Base-by-base conservation (phyloP, 2,329 filamentous ascomycete species). In the Botryotinia convoluta region DNA sequence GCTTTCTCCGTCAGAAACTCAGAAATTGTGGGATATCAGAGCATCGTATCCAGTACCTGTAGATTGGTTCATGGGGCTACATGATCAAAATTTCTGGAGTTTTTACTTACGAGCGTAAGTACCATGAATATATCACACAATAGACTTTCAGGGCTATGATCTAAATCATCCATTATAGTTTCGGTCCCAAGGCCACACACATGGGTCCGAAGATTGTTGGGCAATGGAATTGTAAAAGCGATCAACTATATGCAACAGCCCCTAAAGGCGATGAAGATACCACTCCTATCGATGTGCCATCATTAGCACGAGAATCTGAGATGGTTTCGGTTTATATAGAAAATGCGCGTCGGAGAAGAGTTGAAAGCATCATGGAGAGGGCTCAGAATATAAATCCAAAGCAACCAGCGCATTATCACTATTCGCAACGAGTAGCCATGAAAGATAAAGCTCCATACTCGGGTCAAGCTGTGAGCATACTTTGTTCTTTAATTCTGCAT, bases 201-300 rank as follows among this genome's bases (percentile, higher is more conserved):
- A 67, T 51, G 32, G 44, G 63, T n/a, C 63, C 63, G 9, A 67
- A 67, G 44, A 51, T 67, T 29, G 8, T 51, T 37, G 63, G 63
- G 2, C 8, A n/a, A n/a, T 51, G 44, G 63, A 18, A 67, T 20
- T 4, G 4, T 16, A 26, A 22, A n/a, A 35, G 48, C 14, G 20
- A 35, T 35, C 8, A 20, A 14, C 2, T 22, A 10, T 48, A 29
- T 48, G 29, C 5, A 48, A 48, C 29, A 65, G 20, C 63, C 3
- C 63, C 29, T 10, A 48, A 7, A 37, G 20, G n/a, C 6, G 4
- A 32, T 48, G 42, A 65, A 16, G 29, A 48, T 2, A 37, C 29
- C 14, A n/a, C 42, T 26, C 29, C 44, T 22, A 45, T 64, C n/a
- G n/a, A 64, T 9, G n/a, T 64, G 4, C 32, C 7, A 45, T 35